Evolutionary conservation across 1,284 basidiomycete species (phyloP).

Genomic region (Tylopilus sp.): DNA sequence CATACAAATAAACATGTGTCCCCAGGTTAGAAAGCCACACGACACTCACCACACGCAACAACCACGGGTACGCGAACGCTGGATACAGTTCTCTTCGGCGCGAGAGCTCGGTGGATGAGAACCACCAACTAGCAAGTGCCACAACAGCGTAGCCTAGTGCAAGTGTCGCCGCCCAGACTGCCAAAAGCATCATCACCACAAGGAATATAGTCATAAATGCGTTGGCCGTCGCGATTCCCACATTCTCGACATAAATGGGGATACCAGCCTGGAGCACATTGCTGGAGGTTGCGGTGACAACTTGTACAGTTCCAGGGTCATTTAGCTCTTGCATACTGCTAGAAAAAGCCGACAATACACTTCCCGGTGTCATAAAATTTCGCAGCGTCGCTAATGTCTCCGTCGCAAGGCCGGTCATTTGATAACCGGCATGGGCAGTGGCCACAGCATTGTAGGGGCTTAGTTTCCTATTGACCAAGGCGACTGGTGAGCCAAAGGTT

Average conservation of each 20-base stretch:
- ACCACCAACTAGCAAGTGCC: slow-evolving; percentile 31
- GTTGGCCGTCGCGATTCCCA: slow-evolving; percentile 75
- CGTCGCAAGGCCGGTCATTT: not conserved
- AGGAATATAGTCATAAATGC: slow-evolving; percentile 84
- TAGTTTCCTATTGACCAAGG: slow-evolving; percentile 72
- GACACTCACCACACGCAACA: slow-evolving; percentile 52
- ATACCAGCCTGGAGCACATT: slow-evolving; percentile 75
- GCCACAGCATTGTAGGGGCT: slow-evolving; percentile 67
- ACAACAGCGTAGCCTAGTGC: slow-evolving; percentile 49
- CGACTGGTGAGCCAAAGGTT: slow-evolving; percentile 54
- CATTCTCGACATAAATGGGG: slow-evolving; percentile 74
- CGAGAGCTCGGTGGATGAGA: slow-evolving; percentile 25
- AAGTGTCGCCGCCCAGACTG: slow-evolving; percentile 51
- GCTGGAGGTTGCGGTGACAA: slow-evolving; percentile 59
- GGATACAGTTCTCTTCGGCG: slow-evolving; percentile 41
- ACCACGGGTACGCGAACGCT: slow-evolving; percentile 54
- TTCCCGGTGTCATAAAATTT: slow-evolving; percentile 7
- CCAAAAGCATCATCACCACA: slow-evolving; percentile 59
- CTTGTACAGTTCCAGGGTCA: slow-evolving; percentile 48
- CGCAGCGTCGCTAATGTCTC: slow-evolving; percentile 12
- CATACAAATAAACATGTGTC: slow-evolving; percentile 5
- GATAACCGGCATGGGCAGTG: slow-evolving; percentile 1
- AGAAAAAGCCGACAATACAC: slow-evolving; percentile 1
- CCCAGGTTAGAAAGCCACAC: slow-evolving; percentile 1
- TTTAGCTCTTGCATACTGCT: slow-evolving; percentile 14